phyloP scores from a whole-genome alignment of 805 yeast species.

The Yarrowia alimentaria region DNA sequence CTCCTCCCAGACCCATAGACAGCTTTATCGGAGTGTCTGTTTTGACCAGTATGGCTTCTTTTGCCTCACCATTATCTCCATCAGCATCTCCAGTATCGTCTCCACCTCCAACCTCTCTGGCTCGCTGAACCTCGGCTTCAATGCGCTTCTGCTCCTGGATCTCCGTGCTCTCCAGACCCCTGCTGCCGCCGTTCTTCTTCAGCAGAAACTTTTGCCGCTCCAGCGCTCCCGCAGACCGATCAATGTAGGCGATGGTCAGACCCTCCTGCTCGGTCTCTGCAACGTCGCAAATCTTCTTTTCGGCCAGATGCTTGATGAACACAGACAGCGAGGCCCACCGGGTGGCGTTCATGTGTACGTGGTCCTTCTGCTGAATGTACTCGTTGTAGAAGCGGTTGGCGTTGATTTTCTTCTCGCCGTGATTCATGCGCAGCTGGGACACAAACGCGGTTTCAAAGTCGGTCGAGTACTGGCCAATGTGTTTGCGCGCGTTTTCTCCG shows the following conservation, averaged over 20 bases:
- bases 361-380: slow-evolving; percentile 75
- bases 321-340: slow-evolving; percentile 68
- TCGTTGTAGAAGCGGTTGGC: slow-evolving; percentile 90
- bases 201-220: slow-evolving; percentile 28
- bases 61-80: not conserved
- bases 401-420: slow-evolving; percentile 76
- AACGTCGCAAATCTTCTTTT: slow-evolving; percentile 56
- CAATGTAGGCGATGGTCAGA: slow-evolving; percentile 52
- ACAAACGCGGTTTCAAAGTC: slow-evolving; percentile 66
- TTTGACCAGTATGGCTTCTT: slow-evolving; percentile 7
- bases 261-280: slow-evolving; percentile 44
- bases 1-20: slow-evolving; percentile 8
- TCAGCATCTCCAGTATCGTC: slow-evolving; percentile 15
- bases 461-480: slow-evolving; percentile 56
- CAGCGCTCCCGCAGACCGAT: slow-evolving; percentile 51
- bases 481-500: slow-evolving; percentile 44
- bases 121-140: slow-evolving; percentile 6
- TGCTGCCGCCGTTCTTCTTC: slow-evolving; percentile 3
- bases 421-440: slow-evolving; percentile 57
- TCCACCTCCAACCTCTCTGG: not conserved
- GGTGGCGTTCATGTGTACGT: slow-evolving; percentile 89
- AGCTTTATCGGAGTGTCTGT: slow-evolving; percentile 16
- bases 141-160: slow-evolving; percentile 10
- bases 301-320: slow-evolving; percentile 62
- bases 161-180: too few relatives aligned